phyloP scores from a whole-genome alignment of 805 yeast genomes.

The Hanseniaspora hatyaiensis region DNA sequence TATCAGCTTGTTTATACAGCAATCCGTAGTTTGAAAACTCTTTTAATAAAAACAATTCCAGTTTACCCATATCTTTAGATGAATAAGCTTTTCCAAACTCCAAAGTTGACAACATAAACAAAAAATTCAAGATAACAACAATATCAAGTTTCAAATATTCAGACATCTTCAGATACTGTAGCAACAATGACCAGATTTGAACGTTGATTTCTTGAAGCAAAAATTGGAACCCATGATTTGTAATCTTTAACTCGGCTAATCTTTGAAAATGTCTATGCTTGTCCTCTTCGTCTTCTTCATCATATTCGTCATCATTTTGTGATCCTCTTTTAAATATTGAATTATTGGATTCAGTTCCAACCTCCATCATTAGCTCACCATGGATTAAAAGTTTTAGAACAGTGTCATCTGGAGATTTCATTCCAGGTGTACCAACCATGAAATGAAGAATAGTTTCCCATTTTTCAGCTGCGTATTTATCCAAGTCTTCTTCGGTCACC shows the following conservation, averaged over 20 bases:
- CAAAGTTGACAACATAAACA: constrained; percentile 83
- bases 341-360: constrained; percentile 20
- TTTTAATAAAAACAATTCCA: constrained; percentile 75
- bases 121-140: constrained; percentile 86
- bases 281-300: constrained; percentile 17
- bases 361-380: constrained; percentile 79
- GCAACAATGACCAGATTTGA: constrained; percentile 83
- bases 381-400: constrained; percentile 65
- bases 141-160: constrained; percentile 84
- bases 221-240: constrained; percentile 89
- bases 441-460: constrained; percentile 95
- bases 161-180: constrained; percentile 78
- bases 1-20: constrained; percentile 54
- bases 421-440: constrained; percentile 87
- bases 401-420: constrained; percentile 62
- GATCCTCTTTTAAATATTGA: constrained; percentile 30
- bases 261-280: constrained; percentile 5
- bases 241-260: constrained; percentile 46
- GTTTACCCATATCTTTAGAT: constrained; percentile 53
- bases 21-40: constrained; percentile 87
- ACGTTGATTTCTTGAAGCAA: constrained; percentile 83
- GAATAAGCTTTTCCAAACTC: constrained; percentile 84
- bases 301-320: constrained; percentile 64
- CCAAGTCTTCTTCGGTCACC: constrained; percentile 25
- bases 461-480: constrained; percentile 66